Base-by-base conservation (phyloP, 495 filamentous ascomycete genomes). In the Darksidea phi region DNA sequence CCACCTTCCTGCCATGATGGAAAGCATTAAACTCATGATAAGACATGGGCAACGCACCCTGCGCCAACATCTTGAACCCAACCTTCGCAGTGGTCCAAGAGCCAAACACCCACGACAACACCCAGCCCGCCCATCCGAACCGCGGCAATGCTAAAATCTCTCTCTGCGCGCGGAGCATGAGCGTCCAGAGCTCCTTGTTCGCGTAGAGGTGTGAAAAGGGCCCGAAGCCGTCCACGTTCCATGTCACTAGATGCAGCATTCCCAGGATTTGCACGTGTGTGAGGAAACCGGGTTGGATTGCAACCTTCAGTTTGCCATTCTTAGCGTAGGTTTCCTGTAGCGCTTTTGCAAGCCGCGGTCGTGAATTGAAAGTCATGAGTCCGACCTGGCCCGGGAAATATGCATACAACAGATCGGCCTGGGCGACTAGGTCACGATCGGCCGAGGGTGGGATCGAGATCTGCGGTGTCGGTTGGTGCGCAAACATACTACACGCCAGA, bases 1-100 rank as follows among this genome's bases (percentile, higher is more conserved):
- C n/a, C 49, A 52, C 49, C 49, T 52, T 52, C 8, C 49, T 10
- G 18, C 49, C 49, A 52, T 52, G 49, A 37, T 52, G 49, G 18
- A 52, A 52, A 2, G 23, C 28, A 52, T 52, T 52, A 24, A 52
- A 52, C 26, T 52, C 49, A 52, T 36, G 49, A 15, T 5, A 34
- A 15, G n/a, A 2, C 10, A 52, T 13, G 24, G 49, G 49, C 15
- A 52, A 17, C 15, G 49, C 49, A 2, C 24, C 28, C 2, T 52
- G 7, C 8, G 17, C 26, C 23, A 10, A 10, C 28, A 10, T 8
- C 20, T 37, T 6, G 11, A n/a, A 13, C 10, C 2, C 10, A 2
- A 52, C 2, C 28, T n/a, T 52, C 6, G 28, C n/a, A 2, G 49
- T 52, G 6, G 24, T n/a, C 49, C 49, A 52, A 2, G 49, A 52